Evolutionary conservation across 1,284 basidiomycete genomes (phyloP).

Genomic region (Cryptococcus depauperatus): DNA sequence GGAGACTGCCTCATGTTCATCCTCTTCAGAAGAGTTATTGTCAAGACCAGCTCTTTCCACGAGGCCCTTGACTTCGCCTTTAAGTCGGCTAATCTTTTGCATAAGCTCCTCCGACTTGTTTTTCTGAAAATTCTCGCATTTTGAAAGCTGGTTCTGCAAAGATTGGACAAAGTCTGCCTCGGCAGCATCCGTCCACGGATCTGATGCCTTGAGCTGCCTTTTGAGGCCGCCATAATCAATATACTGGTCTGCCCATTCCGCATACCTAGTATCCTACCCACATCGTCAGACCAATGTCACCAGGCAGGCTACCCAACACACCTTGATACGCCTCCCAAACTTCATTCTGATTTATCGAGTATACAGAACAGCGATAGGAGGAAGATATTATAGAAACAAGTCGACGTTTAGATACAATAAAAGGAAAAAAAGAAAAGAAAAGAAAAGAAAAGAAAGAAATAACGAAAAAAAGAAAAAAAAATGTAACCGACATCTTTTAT

Average conservation of each 20-base stretch:
- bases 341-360: no score
- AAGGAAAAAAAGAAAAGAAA: not conserved
- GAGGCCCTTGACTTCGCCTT: slow-evolving; percentile 66
- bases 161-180: slow-evolving; percentile 70
- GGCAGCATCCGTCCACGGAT: slow-evolving; percentile 64
- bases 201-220: slow-evolving; percentile 64
- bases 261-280: slow-evolving; percentile 73
- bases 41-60: slow-evolving; percentile 48
- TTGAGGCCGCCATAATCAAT: slow-evolving; percentile 83
- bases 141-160: slow-evolving; percentile 83
- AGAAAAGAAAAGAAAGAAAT: not conserved
- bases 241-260: slow-evolving; percentile 84
- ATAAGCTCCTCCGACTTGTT: slow-evolving; percentile 80
- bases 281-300: no score
- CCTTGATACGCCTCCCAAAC: slow-evolving; percentile 80
- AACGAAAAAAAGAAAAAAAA: no score
- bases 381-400: no score
- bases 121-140: slow-evolving; percentile 92
- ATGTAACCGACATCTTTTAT: no score
- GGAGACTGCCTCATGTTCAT: slow-evolving; percentile 44
- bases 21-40: slow-evolving; percentile 47
- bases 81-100: slow-evolving; percentile 67
- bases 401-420: no score
- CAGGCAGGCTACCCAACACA: slow-evolving; percentile 45
- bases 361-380: no score